phyloP scores from a whole-genome alignment of 495 filamentous ascomycete species.

The Penicillium robsamsonii region DNA sequence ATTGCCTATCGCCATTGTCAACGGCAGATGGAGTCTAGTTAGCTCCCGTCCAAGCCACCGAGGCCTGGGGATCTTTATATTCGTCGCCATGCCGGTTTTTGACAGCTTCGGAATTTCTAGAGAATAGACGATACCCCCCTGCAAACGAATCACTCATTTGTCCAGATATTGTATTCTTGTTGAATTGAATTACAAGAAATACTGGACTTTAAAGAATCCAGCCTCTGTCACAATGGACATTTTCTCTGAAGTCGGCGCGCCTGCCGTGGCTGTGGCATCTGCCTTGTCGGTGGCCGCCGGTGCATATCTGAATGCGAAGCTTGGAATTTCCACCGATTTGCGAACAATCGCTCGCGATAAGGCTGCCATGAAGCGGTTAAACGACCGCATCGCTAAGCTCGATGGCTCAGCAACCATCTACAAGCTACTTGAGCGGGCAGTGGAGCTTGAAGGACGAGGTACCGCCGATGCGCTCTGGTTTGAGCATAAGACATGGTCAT shows the following conservation, averaged over 20 bases:
- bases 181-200: not conserved
- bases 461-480: slow-evolving; percentile 48
- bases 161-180: not conserved
- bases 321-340: slow-evolving; percentile 44
- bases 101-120: not conserved
- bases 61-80: slow-evolving; percentile 12
- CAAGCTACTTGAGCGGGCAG: slow-evolving; percentile 42
- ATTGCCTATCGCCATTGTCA: slow-evolving; percentile 6
- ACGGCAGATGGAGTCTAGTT: slow-evolving; percentile 30
- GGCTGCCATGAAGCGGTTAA: slow-evolving; percentile 35
- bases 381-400: slow-evolving; percentile 37
- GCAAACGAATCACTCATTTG: not conserved
- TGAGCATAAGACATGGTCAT: slow-evolving; percentile 51
- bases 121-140: not conserved
- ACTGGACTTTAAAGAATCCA: not conserved
- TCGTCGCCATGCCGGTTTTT: not conserved
- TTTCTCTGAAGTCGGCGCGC: slow-evolving; percentile 35
- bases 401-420: slow-evolving; percentile 47
- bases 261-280: slow-evolving; percentile 38
- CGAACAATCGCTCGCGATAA: slow-evolving; percentile 32
- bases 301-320: slow-evolving; percentile 52
- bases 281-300: slow-evolving; percentile 41
- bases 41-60: slow-evolving; percentile 30
- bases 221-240: slow-evolving; percentile 33
- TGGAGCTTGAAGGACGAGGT: slow-evolving; percentile 39